A percentile compares a stretch with the other conserved stretches of the same genome.
phyloP scores from a whole-genome alignment of 495 filamentous ascomycete genomes.

The Gamarada debralockiae region DNA sequence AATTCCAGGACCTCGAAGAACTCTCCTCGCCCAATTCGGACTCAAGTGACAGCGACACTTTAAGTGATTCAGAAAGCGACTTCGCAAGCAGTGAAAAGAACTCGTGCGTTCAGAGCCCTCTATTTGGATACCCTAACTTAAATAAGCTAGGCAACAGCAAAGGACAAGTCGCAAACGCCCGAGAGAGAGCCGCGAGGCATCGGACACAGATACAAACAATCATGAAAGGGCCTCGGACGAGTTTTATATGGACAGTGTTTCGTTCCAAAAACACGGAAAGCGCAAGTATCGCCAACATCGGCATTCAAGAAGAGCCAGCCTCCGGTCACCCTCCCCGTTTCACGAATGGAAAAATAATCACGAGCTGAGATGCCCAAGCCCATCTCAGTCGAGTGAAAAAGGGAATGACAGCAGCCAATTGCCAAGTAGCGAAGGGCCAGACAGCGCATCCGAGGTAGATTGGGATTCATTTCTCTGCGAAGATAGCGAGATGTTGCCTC shows the following conservation, averaged over 20 bases:
- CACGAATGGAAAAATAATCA: background rate
- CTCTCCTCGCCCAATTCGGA: background rate
- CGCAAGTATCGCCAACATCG: background rate
- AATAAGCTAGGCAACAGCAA: background rate
- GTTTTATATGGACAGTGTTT: background rate
- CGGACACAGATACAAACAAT: background rate
- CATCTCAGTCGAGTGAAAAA: background rate
- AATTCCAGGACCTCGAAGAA: background rate
- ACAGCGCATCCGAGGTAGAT: constrained; percentile 4
- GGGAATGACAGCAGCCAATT: background rate
- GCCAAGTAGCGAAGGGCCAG: background rate
- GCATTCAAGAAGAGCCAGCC: background rate
- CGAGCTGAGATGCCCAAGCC: background rate
- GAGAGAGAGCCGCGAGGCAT: background rate
- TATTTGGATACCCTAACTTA: background rate
- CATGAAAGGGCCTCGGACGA: background rate
- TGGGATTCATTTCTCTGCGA: constrained; percentile 6
- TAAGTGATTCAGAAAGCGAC: background rate
- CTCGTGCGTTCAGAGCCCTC: background rate
- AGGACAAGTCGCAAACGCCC: background rate
- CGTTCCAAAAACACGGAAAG: background rate
- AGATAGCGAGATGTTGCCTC: constrained; percentile 2
- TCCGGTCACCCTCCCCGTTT: background rate
- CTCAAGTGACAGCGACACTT: background rate
- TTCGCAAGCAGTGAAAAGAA: background rate